Base-by-base conservation (phyloP, 2,329 filamentous ascomycete species). In the Pseudopyricularia cyperi region DNA sequence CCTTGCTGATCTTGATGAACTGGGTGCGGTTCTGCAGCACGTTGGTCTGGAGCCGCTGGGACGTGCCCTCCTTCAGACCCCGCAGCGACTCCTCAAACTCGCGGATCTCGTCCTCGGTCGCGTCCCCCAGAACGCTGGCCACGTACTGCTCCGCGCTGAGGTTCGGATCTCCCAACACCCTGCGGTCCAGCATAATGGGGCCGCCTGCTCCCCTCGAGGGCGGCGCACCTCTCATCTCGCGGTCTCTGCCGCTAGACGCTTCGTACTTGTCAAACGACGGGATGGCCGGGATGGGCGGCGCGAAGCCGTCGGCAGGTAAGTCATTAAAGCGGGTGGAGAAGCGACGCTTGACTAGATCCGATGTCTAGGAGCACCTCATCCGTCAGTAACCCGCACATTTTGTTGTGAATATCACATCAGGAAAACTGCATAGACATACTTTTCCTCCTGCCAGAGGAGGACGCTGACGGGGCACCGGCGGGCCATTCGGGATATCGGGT, bases 1-100 rank as follows among this genome's bases (percentile, higher is more conserved):
- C 93, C 68, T 97, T 96, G 65, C 90, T 96, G 67, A 98, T 97
- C 68, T 95, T 95, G 74, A 98, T 97, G 64, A 98, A 98, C 62
- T 97, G 93, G 0, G 89, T 95, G 48, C 93, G 83, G 67, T 98
- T 98, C 66, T 96, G 90, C 68, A 95, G 91, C 50, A 98, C 86
- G 68, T 90, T 97, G 63, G 94, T 88, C 67, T 97, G 91, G 22
- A 98, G 74, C 60, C 97, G 90, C 48, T 82, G 77, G 5, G 85
- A 84, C 8, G 89, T 89, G 52, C 87, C 80, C 57, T 78, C 77
- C 67, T 91, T 91, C 53, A 93, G 74, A 60, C 84, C 85, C 57
- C 82, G 82, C 44, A 96, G 72, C 22, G 82, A 82, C 49, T 79
- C 74, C 64, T 95, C 87, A 64, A 86, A 96, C 50, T 86, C 83